Evolutionary conservation across 352 stramenopile species (phyloP).

Genomic region (Phytophthora boehmeriae): DNA sequence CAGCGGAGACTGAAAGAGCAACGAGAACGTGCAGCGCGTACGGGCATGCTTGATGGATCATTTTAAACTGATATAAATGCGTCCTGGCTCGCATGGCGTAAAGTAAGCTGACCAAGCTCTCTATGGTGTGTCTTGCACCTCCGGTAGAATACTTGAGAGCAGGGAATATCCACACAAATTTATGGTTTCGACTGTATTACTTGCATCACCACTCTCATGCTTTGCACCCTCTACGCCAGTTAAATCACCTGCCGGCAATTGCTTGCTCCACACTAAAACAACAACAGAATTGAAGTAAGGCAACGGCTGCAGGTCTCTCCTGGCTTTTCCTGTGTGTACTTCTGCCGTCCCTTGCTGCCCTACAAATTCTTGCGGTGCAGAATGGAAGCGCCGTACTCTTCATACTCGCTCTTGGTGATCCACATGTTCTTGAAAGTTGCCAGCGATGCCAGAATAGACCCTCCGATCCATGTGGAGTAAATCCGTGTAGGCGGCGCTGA

Average conservation of each 20-base stretch:
- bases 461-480: constrained; percentile 97
- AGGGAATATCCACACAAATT: background rate
- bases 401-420: constrained; percentile 98
- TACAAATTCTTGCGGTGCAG: constrained; percentile 96
- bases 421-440: constrained; percentile 99
- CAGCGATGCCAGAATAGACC: constrained; percentile 97
- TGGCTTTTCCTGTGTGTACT: constrained; percentile 11
- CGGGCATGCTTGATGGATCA: constrained; percentile 19
- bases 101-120: too few species aligned
- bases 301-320: constrained; percentile 1
- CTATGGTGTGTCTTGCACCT: too few species aligned
- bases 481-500: constrained; percentile 95
- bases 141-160: too few species aligned
- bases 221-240: constrained; percentile 17
- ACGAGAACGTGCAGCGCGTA: constrained; percentile 21
- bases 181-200: constrained; percentile 26
- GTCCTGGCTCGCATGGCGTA: too few species aligned
- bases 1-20: constrained; percentile 32
- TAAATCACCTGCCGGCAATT: constrained; percentile 6
- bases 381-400: constrained; percentile 97
- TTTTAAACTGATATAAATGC: too few species aligned
- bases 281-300: constrained; percentile 33
- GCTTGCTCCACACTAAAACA: constrained; percentile 35
- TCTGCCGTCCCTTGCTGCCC: constrained; percentile 1
- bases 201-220: constrained; percentile 14